Evolutionary conservation across 2,329 filamentous ascomycete genomes (phyloP).

Genomic region (Zymoseptoria passerinii): DNA sequence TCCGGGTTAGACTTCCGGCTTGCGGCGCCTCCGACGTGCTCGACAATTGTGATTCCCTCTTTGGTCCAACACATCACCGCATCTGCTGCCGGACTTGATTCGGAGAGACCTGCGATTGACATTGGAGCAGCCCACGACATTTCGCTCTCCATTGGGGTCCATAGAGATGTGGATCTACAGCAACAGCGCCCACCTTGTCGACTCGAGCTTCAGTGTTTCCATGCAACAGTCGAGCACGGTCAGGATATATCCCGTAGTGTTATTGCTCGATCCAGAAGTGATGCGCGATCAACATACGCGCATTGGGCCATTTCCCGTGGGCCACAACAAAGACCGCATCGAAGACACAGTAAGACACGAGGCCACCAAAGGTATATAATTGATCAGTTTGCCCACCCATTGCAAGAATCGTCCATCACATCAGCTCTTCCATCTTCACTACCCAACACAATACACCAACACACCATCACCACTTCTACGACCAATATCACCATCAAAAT

Average conservation of each 20-base stretch:
- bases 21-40: background rate
- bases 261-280: background rate
- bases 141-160: background rate
- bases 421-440: background rate
- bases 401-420: background rate
- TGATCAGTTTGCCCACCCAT: background rate
- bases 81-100: background rate
- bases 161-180: background rate
- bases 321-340: background rate
- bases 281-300: background rate
- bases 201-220: background rate
- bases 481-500: conserved; percentile 9
- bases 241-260: background rate
- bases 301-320: background rate
- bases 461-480: background rate
- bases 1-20: background rate
- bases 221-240: background rate
- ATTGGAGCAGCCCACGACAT: background rate
- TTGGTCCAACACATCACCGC: background rate
- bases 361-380: background rate
- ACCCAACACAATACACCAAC: background rate
- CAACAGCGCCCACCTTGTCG: background rate
- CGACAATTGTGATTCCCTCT: background rate
- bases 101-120: background rate
- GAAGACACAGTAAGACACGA: background rate